These are phyloP conservation scores for Phytopythium sindhum DNA, from an alignment of 352 stramenopile genomes.

Conservation along the genomic window DNA sequence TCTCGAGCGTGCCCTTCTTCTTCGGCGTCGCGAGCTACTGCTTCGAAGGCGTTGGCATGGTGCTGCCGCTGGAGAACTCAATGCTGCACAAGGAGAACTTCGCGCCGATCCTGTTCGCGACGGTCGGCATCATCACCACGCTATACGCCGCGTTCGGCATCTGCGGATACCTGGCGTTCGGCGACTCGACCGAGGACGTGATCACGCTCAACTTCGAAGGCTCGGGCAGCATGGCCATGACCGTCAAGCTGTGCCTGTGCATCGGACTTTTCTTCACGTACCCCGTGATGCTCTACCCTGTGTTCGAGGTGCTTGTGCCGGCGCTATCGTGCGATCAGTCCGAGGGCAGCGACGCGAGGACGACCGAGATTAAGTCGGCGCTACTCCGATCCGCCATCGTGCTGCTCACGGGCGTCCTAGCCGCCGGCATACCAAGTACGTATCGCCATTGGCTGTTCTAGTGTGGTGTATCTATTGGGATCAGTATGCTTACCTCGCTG, in stretches of 20 bases:
- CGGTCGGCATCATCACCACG: slow-evolving; percentile 78
- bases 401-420: slow-evolving; percentile 71
- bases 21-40: slow-evolving; percentile 89
- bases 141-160: slow-evolving; percentile 88
- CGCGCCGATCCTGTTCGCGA: slow-evolving; percentile 56
- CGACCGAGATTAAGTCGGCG: slow-evolving; percentile 17
- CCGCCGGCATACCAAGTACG: slow-evolving; percentile 67
- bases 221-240: slow-evolving; percentile 46
- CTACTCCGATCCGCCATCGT: slow-evolving; percentile 64
- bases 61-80: slow-evolving; percentile 87
- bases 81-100: slow-evolving; percentile 80
- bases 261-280: slow-evolving; percentile 91
- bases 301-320: slow-evolving; percentile 75
- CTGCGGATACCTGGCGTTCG: slow-evolving; percentile 87
- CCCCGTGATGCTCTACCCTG: slow-evolving; percentile 92
- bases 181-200: slow-evolving; percentile 71
- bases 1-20: slow-evolving; percentile 80
- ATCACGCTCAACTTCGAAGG: slow-evolving; percentile 88
- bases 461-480: too few species aligned
- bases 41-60: slow-evolving; percentile 89
- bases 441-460: not conserved
- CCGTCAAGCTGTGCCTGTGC: slow-evolving; percentile 87
- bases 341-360: slow-evolving; percentile 10
- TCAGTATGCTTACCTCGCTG: not conserved
- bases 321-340: slow-evolving; percentile 17